phyloP scores from a whole-genome alignment of 768 basidiomycete species.

The Podaxis mareebaensis region DNA sequence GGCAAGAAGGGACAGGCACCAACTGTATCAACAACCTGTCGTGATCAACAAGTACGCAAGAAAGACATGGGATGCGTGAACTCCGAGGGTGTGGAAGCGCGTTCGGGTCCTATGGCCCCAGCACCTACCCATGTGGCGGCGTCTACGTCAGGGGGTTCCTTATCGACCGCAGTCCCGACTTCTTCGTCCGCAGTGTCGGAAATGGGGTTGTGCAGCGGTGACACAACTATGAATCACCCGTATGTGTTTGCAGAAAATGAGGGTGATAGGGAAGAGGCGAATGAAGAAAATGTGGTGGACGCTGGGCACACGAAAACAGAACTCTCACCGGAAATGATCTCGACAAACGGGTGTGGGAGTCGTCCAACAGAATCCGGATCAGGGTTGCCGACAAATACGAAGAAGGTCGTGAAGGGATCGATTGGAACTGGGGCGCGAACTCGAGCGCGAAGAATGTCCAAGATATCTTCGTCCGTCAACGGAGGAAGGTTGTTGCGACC shows the following conservation, averaged over 20 bases:
- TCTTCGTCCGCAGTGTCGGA: not conserved
- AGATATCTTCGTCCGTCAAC: conserved; percentile 8
- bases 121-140: not conserved
- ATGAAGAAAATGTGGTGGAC: conserved; percentile 4
- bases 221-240: not conserved
- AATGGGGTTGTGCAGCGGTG: not conserved
- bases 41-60: conserved; percentile 14
- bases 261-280: conserved; percentile 12
- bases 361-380: not conserved
- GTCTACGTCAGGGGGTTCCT: not conserved
- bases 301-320: conserved; percentile 1
- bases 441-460: conserved; percentile 7
- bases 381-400: conserved; percentile 5
- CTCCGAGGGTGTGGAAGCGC: not conserved
- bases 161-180: not conserved
- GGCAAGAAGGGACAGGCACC: conserved; percentile 14
- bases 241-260: conserved; percentile 7
- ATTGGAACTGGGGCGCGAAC: conserved; percentile 9
- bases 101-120: not conserved
- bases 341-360: conserved; percentile 5
- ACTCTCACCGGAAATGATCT: not conserved
- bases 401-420: conserved; percentile 15
- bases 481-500: conserved; percentile 5
- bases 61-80: conserved; percentile 13
- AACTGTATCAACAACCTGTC: conserved; percentile 9